Percentiles rank a stretch among this genome's conserved stretches.
Conservation (phyloP, 208 protist genomes). For the Crithidia expoeki region DNA sequence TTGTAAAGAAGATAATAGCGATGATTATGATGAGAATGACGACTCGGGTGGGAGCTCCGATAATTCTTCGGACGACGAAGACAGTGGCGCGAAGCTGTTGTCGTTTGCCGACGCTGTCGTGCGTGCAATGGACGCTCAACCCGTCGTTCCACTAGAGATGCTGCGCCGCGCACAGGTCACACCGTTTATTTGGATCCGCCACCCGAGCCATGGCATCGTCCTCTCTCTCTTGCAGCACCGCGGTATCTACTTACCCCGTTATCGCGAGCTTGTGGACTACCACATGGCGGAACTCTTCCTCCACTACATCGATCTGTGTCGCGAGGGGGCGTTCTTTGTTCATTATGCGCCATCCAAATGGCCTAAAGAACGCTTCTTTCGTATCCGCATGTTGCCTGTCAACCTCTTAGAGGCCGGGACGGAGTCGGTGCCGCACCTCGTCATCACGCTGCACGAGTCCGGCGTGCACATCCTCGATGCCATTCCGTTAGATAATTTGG, state of each 20-base stretch:
- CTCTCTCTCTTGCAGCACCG: constrained; percentile 61
- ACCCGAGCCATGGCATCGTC: constrained; percentile 68
- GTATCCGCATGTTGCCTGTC: constrained; percentile 65
- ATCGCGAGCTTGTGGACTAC: constrained; percentile 74
- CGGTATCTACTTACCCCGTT: constrained; percentile 60
- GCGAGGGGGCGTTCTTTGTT: constrained; percentile 78
- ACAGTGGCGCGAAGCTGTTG: constrained; percentile 6
- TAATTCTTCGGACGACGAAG: constrained; percentile 11
- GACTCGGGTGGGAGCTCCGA: constrained; percentile 8
- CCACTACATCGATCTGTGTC: constrained; percentile 67
- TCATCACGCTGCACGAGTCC: constrained; percentile 57
- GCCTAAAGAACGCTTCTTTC: constrained; percentile 81
- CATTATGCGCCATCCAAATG: constrained; percentile 51
- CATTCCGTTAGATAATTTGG: constrained; percentile 63
- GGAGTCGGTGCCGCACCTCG: constrained; percentile 54
- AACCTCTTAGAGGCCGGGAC: constrained; percentile 32
- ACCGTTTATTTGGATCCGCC: constrained; percentile 52
- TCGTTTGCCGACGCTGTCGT: constrained; percentile 30
- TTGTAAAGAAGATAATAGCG: background rate
- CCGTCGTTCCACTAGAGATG: constrained; percentile 62
- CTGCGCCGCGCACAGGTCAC: constrained; percentile 34
- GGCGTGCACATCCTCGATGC: constrained; percentile 59
- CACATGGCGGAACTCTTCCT: constrained; percentile 86
- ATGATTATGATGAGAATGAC: background rate
- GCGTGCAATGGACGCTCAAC: constrained; percentile 42